Percentiles rank a stretch among this genome's conserved stretches.
Conservation (phyloP, 139 green algal genomes). For the Coelastrella sp. region DNA sequence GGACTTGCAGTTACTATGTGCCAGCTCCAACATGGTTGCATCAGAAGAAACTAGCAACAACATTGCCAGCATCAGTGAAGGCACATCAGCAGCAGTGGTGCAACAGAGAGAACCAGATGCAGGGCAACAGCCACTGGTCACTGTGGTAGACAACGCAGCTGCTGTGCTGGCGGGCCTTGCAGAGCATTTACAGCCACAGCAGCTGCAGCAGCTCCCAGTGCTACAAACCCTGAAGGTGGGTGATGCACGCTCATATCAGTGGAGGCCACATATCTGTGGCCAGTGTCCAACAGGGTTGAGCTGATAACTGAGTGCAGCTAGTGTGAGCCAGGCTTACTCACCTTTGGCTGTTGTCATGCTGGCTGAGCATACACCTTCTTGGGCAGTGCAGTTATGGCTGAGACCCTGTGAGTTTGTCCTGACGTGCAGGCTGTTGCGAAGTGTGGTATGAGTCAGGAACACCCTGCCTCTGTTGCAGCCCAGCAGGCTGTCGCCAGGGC, state of each 20-base stretch:
- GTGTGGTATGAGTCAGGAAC: not conserved
- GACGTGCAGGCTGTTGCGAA: not conserved
- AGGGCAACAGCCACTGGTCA: not conserved
- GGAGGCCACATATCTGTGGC: not conserved
- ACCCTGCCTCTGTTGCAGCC: not conserved
- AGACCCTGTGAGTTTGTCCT: no score
- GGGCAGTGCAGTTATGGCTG: no score
- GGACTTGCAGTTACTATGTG: conserved; percentile 23
- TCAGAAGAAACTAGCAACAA: not conserved
- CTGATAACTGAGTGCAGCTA: not conserved
- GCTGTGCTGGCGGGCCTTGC: conserved; percentile 17
- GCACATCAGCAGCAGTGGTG: not conserved
- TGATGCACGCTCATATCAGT: not conserved
- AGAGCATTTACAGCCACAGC: not conserved
- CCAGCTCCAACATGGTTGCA: not conserved
- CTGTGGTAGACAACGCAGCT: not conserved
- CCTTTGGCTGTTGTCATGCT: no score
- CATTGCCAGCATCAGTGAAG: not conserved
- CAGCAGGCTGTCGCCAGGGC: conserved; percentile 11
- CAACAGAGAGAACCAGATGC: not conserved
- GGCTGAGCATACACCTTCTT: no score
- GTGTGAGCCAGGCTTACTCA: no score
- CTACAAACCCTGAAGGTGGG: conserved; percentile 9
- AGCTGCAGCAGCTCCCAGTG: conserved; percentile 19
- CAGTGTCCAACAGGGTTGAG: not conserved